Evolutionary conservation across 2,329 filamentous ascomycete species (phyloP).

Genomic region (Penicillium sp.): DNA sequence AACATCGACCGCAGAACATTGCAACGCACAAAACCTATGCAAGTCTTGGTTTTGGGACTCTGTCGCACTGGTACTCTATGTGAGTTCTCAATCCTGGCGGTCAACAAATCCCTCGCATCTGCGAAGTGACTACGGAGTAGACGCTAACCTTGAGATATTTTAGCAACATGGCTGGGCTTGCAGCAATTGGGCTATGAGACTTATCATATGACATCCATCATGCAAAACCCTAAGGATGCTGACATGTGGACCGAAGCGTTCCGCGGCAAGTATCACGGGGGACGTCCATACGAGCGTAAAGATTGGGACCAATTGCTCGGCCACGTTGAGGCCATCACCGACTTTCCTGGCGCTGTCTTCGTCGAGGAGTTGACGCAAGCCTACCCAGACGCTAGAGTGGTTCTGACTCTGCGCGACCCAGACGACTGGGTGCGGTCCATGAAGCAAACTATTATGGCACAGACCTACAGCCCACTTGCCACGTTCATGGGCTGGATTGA

Average conservation of each 20-base stretch:
- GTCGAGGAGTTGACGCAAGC: conserved; percentile 34
- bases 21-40: conserved; percentile 17
- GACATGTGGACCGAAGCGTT: conserved; percentile 5
- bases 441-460: conserved; percentile 17
- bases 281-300: conserved; percentile 9
- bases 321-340: conserved; percentile 22
- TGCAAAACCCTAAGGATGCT: conserved; percentile 14
- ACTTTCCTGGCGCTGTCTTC: conserved; percentile 37
- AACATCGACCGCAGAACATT: conserved; percentile 16
- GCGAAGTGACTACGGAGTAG: background rate
- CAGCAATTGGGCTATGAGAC: conserved; percentile 25
- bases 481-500: conserved; percentile 15
- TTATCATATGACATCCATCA: conserved; percentile 23
- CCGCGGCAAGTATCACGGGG: background rate
- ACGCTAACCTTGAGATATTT: conserved; percentile 2
- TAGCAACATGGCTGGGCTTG: conserved; percentile 20
- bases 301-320: conserved; percentile 36
- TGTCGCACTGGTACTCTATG: conserved; percentile 25
- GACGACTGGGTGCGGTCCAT: conserved; percentile 28
- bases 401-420: conserved; percentile 32
- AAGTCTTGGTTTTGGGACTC: conserved; percentile 23
- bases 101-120: background rate
- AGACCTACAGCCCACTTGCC: conserved; percentile 12
- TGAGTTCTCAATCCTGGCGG: background rate
- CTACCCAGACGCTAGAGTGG: conserved; percentile 41